These are phyloP conservation scores for Margaritispora aquatica DNA, from an alignment of 495 filamentous ascomycete genomes.

Conservation along the genomic window DNA sequence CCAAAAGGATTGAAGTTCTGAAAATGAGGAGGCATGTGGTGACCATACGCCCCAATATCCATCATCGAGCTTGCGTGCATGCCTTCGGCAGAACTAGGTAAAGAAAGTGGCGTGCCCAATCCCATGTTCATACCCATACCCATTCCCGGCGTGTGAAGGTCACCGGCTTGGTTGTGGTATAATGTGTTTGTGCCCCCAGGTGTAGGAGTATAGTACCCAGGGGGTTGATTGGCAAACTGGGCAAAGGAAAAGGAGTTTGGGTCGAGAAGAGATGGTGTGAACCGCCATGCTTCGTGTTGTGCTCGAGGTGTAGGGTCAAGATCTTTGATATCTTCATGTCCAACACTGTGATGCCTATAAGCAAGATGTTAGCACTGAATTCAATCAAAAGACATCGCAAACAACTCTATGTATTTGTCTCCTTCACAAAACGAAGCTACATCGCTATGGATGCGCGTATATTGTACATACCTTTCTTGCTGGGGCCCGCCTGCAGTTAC, in stretches of 20 bases:
- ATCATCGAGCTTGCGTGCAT: constrained; percentile 51
- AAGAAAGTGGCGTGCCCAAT: constrained; percentile 77
- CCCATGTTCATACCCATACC: constrained; percentile 57
- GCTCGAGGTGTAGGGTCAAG: constrained; percentile 73
- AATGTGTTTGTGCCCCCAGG: constrained; percentile 76
- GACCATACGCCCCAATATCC: constrained; percentile 45
- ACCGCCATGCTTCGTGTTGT: constrained; percentile 70
- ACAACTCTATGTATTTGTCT: no score
- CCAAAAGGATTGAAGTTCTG: constrained; percentile 70
- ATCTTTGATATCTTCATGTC: constrained; percentile 57
- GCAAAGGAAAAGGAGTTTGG: constrained; percentile 75
- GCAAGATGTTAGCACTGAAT: constrained; percentile 14
- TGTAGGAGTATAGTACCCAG: constrained; percentile 84
- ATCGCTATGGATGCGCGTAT: no score
- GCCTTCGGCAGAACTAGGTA: constrained; percentile 58
- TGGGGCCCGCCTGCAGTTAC: constrained; percentile 32
- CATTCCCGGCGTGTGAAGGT: constrained; percentile 81
- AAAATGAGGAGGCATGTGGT: constrained; percentile 59
- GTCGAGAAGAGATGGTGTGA: constrained; percentile 83
- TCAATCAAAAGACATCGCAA: constrained; percentile 15
- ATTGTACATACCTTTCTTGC: constrained; percentile 43
- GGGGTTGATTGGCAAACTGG: constrained; percentile 68
- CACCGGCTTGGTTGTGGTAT: constrained; percentile 79
- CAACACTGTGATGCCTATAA: constrained; percentile 16
- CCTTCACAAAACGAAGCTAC: no score